phyloP scores from a whole-genome alignment of 2,329 filamentous ascomycete species.

The Cercospora nicotianae region DNA sequence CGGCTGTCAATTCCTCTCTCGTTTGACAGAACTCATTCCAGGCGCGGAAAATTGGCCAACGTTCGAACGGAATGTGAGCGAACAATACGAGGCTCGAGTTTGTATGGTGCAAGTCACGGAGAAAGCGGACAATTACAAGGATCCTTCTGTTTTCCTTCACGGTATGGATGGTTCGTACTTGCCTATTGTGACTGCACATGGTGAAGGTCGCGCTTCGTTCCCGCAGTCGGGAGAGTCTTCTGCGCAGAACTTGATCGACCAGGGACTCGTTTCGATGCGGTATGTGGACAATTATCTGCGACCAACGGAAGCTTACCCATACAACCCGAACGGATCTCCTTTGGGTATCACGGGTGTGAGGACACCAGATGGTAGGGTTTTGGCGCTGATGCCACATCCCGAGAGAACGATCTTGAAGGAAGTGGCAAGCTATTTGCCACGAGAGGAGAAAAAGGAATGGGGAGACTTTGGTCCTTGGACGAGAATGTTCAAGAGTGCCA shows the following conservation, averaged over 20 bases:
- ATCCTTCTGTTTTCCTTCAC: conserved; percentile 79
- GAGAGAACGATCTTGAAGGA: conserved; percentile 84
- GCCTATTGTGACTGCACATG: conserved; percentile 86
- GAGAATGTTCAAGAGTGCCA: conserved; percentile 81
- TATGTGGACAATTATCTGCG: conserved; percentile 81
- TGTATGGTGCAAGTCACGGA: conserved; percentile 81
- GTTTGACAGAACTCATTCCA: conserved; percentile 79
- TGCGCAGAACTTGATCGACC: conserved; percentile 56
- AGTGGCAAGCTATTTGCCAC: conserved; percentile 74
- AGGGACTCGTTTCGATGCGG: conserved; percentile 72
- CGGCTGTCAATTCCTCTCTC: conserved; percentile 90
- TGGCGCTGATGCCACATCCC: conserved; percentile 92
- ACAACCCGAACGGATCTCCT: conserved; percentile 84
- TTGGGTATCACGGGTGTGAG: conserved; percentile 77
- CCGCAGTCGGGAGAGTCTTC: conserved; percentile 51
- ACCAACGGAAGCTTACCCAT: conserved; percentile 80
- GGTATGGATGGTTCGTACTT: conserved; percentile 81
- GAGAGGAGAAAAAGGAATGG: conserved; percentile 65
- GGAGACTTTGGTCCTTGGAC: conserved; percentile 83
- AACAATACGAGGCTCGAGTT: conserved; percentile 87
- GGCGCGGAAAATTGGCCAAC: conserved; percentile 80
- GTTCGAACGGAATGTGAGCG: conserved; percentile 79
- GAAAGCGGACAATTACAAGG: conserved; percentile 39
- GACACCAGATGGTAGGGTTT: conserved; percentile 72
- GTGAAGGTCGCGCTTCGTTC: conserved; percentile 75